phyloP scores from a whole-genome alignment of 345 rosid species.

The Syzygium oleosum region DNA sequence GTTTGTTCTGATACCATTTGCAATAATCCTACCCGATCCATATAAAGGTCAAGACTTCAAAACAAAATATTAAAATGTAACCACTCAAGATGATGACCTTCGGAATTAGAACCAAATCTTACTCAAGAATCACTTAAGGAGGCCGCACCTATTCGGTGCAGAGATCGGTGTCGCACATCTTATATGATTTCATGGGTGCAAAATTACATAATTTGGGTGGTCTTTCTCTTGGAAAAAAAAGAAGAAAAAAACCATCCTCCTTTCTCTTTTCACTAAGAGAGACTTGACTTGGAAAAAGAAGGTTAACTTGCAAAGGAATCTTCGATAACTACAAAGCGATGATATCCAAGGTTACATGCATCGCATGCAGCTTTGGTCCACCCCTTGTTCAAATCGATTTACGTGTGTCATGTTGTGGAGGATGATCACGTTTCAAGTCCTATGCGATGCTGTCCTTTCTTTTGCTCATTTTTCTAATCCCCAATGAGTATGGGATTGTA shows the following conservation, averaged over 20 bases:
- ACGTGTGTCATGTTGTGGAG: background rate
- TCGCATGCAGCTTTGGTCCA: background rate
- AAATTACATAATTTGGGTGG: background rate
- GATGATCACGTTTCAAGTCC: background rate
- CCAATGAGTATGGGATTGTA: background rate
- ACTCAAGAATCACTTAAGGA: background rate
- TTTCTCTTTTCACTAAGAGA: background rate
- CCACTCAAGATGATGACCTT: background rate
- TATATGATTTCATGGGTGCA: background rate
- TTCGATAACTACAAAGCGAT: background rate
- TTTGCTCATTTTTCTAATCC: background rate
- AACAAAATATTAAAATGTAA: background rate
- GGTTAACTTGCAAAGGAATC: background rate
- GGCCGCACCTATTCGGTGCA: background rate
- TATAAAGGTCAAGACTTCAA: background rate
- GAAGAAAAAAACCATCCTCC: background rate
- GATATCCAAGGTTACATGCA: background rate
- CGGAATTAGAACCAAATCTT: background rate
- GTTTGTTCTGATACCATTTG: background rate
- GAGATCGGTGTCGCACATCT: background rate
- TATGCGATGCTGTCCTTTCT: background rate
- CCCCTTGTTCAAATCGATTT: background rate
- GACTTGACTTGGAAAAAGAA: background rate
- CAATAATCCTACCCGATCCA: background rate
- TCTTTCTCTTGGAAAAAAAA: background rate